Percentiles rank a stretch among this genome's conserved stretches.
Evolutionary conservation across 257 asterid genomes (phyloP).

Genomic region (Verbascum thapsus): DNA sequence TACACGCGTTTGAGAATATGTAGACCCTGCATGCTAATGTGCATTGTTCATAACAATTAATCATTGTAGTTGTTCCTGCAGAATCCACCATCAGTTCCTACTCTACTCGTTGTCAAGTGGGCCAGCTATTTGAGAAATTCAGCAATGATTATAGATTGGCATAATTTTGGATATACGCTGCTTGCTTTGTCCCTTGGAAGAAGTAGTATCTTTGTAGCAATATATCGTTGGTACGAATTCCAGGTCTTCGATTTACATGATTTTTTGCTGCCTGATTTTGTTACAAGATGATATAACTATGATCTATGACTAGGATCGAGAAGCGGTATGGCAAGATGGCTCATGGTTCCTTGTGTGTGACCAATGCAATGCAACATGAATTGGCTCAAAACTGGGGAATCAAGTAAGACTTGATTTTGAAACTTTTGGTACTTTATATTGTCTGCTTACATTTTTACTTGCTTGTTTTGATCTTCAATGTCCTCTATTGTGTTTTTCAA

Average conservation of each 20-base stretch:
- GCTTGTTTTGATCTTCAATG: slow-evolving; percentile 12
- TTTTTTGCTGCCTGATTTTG: slow-evolving; percentile 25
- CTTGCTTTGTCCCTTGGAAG: slow-evolving; percentile 86
- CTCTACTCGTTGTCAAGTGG: slow-evolving; percentile 90
- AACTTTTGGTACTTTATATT: not conserved
- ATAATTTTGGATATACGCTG: slow-evolving; percentile 88
- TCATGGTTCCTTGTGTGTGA: slow-evolving; percentile 90
- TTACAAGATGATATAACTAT: slow-evolving; percentile 13
- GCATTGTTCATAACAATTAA: slow-evolving; percentile 8
- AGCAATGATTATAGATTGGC: slow-evolving; percentile 86
- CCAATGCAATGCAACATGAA: slow-evolving; percentile 97
- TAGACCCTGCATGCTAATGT: slow-evolving; percentile 5
- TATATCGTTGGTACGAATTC: slow-evolving; percentile 72
- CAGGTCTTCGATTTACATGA: slow-evolving; percentile 13
- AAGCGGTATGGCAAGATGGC: slow-evolving; percentile 87
- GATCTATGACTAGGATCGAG: slow-evolving; percentile 72
- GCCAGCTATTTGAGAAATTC: slow-evolving; percentile 84
- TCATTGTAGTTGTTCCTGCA: slow-evolving; percentile 39
- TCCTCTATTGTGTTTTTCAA: slow-evolving; percentile 20
- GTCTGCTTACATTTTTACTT: slow-evolving; percentile 16
- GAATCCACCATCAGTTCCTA: slow-evolving; percentile 99
- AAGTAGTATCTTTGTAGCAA: slow-evolving; percentile 68
- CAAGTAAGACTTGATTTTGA: slow-evolving; percentile 51
- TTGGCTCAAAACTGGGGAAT: slow-evolving; percentile 93
- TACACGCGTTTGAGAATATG: slow-evolving; percentile 23